Evolutionary conservation across 305 asterid genomes (phyloP).

Genomic region (Solanum aculeatissimum): DNA sequence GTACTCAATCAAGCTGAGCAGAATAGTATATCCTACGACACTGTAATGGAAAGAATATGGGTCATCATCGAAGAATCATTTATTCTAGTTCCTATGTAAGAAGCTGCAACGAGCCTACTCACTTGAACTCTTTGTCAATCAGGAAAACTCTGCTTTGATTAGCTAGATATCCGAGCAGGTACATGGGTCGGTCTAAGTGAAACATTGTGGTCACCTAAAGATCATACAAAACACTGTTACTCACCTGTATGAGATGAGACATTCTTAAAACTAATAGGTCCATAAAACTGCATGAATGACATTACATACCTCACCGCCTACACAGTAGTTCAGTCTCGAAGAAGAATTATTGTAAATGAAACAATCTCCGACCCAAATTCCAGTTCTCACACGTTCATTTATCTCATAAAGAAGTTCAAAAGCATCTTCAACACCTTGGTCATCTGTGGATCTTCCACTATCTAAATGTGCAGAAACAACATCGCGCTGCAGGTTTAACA

Average conservation of each 20-base stretch:
- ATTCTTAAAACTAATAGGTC: not conserved
- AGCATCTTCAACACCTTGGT: slow-evolving; percentile 91
- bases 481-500: slow-evolving; percentile 62
- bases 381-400: slow-evolving; percentile 92
- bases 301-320: slow-evolving; percentile 89
- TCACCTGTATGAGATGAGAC: not conserved
- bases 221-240: not conserved
- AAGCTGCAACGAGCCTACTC: slow-evolving; percentile 22
- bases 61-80: not conserved
- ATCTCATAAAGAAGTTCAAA: slow-evolving; percentile 88
- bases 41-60: slow-evolving; percentile 28
- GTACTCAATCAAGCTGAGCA: slow-evolving; percentile 92
- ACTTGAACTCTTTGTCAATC: slow-evolving; percentile 97
- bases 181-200: slow-evolving; percentile 98
- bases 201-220: slow-evolving; percentile 91
- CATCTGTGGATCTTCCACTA: slow-evolving; percentile 75
- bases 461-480: slow-evolving; percentile 84
- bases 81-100: not conserved
- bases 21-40: slow-evolving; percentile 79
- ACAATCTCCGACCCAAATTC: slow-evolving; percentile 98
- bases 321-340: slow-evolving; percentile 96
- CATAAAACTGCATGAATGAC: not conserved
- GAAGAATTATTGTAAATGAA: slow-evolving; percentile 93
- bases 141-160: slow-evolving; percentile 87
- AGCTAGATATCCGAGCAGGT: slow-evolving; percentile 95